Evolutionary conservation across 805 yeast species (phyloP), one percentile per base, ranked within the genome.

Genomic region (Pichia exigua): DNA sequence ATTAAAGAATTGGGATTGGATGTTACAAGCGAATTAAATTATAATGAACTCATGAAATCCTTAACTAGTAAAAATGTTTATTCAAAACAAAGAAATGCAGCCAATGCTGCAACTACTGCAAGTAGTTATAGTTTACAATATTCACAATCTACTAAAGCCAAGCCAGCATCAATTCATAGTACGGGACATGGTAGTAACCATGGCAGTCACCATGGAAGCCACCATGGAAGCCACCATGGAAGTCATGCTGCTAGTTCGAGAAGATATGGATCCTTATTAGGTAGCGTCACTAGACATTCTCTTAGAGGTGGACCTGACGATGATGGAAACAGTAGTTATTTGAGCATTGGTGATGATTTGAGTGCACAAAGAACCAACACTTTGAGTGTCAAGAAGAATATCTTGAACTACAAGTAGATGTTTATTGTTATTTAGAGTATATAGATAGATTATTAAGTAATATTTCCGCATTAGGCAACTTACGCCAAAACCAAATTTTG

Each of bases 1-100:
- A 82, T 90, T 51, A 71, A 61, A 32, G 58, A 58, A 21, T 66
- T 77, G 61, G 65, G 69, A 51, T 63, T 65, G 56, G 59, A 64
- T 59, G 51, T 61, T 62, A 41, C 65, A 57, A 54, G 54, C 10
- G 49, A 46, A 7, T 42, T 56, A 26, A 52, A 56, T 22, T 49
- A 61, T 45, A 54, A 55, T 27, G 50, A 50, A 32, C 45, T 60
- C 32, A 54, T 59, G 55, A 26, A 51, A 20, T 54, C 57, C 1
- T 50, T 60, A 40, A 52, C 59, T 18, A 42, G 54, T n/a, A 50
- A 51, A 15, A 54, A 54, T 22, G 51, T 54, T 21, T 49, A 53
- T 42, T 59, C 61, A 1, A 54, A 51, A 20, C 52, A 48, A 27
- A 55, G 57, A 44, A 46, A 27, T 30, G 22, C 24, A n/a, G 26